phyloP scores from a whole-genome alignment of 768 basidiomycete species.

The Gymnopilus junonius region DNA sequence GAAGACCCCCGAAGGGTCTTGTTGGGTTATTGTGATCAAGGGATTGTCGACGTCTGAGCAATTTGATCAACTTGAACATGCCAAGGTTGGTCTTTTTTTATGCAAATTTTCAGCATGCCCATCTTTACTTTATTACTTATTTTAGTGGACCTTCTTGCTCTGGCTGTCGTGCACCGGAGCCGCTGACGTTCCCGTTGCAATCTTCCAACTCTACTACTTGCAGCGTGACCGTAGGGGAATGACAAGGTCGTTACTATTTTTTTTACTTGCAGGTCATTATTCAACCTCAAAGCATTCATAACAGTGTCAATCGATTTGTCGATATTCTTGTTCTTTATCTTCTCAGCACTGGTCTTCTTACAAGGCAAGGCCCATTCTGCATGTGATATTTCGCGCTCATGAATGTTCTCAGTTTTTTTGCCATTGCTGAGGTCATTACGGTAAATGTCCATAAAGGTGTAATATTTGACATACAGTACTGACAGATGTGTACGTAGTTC shows the following conservation, averaged over 20 bases:
- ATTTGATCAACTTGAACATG: too few relatives aligned
- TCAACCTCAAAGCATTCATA: too few relatives aligned
- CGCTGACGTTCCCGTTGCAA: background rate
- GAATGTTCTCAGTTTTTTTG: background rate
- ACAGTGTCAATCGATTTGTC: background rate
- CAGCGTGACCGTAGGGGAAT: background rate
- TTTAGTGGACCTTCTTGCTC: background rate
- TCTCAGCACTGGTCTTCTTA: background rate
- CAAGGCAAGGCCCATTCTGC: background rate
- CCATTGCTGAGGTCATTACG: background rate
- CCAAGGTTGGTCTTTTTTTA: too few relatives aligned
- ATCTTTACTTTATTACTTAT: background rate
- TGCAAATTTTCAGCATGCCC: too few relatives aligned
- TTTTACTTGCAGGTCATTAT: background rate
- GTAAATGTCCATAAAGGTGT: background rate
- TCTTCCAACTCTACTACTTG: background rate
- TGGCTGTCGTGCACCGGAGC: background rate
- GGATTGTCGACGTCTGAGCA: too few relatives aligned
- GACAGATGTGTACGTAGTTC: background rate
- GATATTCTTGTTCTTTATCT: background rate
- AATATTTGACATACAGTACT: too few relatives aligned
- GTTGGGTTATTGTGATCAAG: too few relatives aligned
- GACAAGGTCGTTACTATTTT: background rate
- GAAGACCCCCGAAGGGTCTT: too few relatives aligned
- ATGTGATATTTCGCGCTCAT: background rate